These are phyloP conservation scores for Lolium perenne DNA, from an alignment of 176 grass and related monocot genomes.

Conservation along the genomic window DNA sequence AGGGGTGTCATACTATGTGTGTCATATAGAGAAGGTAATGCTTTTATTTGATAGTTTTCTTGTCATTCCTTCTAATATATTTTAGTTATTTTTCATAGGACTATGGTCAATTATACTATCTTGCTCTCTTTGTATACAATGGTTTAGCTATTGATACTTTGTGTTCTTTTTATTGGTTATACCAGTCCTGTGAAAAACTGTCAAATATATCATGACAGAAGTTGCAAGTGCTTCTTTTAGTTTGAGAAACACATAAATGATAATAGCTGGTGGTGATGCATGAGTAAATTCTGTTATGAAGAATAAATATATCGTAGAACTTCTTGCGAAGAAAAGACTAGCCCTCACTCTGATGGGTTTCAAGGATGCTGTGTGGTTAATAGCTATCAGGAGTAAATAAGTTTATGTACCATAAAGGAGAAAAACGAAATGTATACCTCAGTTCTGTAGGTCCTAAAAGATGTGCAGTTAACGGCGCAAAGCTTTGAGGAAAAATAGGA, in stretches of 20 bases:
- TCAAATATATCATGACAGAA: conserved; percentile 13
- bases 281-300: conserved; percentile 22
- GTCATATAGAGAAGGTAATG: conserved; percentile 66
- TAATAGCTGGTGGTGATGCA: neutral
- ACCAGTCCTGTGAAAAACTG: neutral
- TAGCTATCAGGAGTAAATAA: neutral
- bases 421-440: neutral
- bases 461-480: neutral
- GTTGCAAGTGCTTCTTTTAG: neutral
- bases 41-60: neutral
- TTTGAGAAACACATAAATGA: neutral
- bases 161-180: conserved; percentile 15
- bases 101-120: neutral
- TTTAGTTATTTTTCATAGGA: conserved; percentile 1
- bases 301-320: neutral
- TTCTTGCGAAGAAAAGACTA: conserved; percentile 8
- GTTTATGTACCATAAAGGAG: neutral
- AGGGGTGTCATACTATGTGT: conserved; percentile 53
- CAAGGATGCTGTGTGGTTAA: neutral
- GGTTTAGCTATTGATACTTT: conserved; percentile 31
- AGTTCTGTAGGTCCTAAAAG: conserved; percentile 6
- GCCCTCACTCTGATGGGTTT: neutral
- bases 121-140: conserved; percentile 17
- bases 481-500: neutral
- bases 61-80: neutral